Evolutionary conservation across 2,329 filamentous ascomycete species (phyloP), one percentile per base, ranked within the genome.

Genomic region (Aspergillus sp.): DNA sequence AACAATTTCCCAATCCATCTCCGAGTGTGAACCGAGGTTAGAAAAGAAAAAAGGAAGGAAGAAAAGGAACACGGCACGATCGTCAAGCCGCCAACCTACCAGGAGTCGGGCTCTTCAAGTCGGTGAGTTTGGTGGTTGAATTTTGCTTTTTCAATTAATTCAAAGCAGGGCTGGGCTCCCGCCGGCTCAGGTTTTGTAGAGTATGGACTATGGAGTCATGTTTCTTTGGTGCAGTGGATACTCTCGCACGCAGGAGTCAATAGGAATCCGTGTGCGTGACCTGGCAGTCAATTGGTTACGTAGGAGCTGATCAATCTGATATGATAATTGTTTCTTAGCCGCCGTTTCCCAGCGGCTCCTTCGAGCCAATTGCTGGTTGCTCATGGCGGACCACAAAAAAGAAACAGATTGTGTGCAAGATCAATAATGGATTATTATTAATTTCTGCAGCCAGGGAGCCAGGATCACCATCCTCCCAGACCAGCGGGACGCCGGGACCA

Each of bases 221-320:
- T 35, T 35, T 37, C 41, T 45, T 31, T 45, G 21, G 33, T 39
- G 14, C 7, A 15, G 51, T 46, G 41, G 41, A 15, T n/a, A 53
- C 51, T 23, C 15, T 23, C 15, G 11, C 6, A 5, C 7, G 9
- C 41, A 25, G 25, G 35, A 40, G 23, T n/a, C 35, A 40, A 50
- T 25, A 17, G n/a, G 33, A 21, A 21, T 49, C 21, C 46, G 46
- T 49, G 27, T 35, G 9, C 17, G 45, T 6, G 15, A 39, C n/a
- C 21, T 12, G 33, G 48, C 33, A 9, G 48, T 39, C 19, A 50
- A 46, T 37, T 52, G 27, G 41, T 53, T 53, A 53, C 51, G 51
- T 50, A 40, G 48, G 46, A 44, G 37, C 49, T 52, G 49, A 52
- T 44, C 49, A 52, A 52, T 52, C 49, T 52, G 25, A 52, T 52